Base-by-base conservation (phyloP, 1,139 yeast species). In the Blastobotrys elegans region DNA sequence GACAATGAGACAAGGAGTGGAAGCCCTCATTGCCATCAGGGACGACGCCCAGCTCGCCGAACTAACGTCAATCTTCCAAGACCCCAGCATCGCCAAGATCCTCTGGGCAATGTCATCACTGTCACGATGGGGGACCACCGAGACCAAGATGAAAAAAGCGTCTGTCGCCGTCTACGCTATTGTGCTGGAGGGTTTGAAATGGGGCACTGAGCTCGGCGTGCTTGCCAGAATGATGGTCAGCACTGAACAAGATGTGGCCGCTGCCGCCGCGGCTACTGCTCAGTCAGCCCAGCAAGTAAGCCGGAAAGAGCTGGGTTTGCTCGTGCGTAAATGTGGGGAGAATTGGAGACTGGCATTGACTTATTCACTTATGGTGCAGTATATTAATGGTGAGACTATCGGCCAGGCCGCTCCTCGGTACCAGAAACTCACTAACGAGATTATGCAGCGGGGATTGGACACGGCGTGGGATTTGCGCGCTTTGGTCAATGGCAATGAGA, bases 121-220 rank as follows among this genome's bases (percentile, higher is more conserved):
- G 43, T 64, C 68, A 24, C 80, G 81, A 2, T 82, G 79, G 73
- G 64, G 68, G 2, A 67, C 64, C 5, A 44, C 66, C n/a, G 58
- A 57, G 8, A 69, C 76, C 1, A 58, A 60, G 14, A 75, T 73
- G 46, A 68, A 72, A 27, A 72, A 69, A 50, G 52, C 57, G 42
- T 51, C 49, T 20, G 54, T 58, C 40, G 76, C 77, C 0, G 62
- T 65, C 5, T 73, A 68, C 40, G 57, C 73, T 22, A 72, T 85
- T 2, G 64, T 86, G 33, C 75, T 80, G 54, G 89, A 85, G 49
- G 92, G 95, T 0, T 65, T 90, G 36, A 82, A 84, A 58, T 73
- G 82, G 49, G 80, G 89, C 14, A 76, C 77, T 46, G 64, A 66
- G 39, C 83, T 81, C 36, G 79, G 79, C 13, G 79, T 75, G 3